phyloP scores from a whole-genome alignment of 1,284 basidiomycete species.

The Trichosporon ovoides region DNA sequence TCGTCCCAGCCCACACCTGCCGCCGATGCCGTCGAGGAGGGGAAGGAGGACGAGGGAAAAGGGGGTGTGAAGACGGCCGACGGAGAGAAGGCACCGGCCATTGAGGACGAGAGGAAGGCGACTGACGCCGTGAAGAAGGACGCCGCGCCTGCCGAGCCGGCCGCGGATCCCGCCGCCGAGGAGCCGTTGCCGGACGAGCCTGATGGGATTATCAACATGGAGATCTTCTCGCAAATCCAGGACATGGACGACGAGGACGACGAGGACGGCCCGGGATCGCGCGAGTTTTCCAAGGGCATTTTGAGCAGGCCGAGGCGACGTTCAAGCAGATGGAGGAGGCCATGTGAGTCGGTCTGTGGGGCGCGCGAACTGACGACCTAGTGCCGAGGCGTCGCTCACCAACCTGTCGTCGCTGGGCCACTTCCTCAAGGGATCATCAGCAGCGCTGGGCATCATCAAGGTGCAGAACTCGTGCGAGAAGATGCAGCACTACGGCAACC shows the following conservation, averaged over 20 bases:
- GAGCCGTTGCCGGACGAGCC: slow-evolving; percentile 23
- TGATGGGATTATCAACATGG: slow-evolving; percentile 61
- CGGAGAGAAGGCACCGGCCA: neutral
- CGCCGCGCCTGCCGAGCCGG: neutral
- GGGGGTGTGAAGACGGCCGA: neutral
- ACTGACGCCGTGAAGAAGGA: neutral
- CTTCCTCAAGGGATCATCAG: slow-evolving; percentile 91
- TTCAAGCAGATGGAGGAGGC: slow-evolving; percentile 73
- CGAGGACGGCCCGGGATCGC: slow-evolving; percentile 51
- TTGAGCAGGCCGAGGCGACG: slow-evolving; percentile 67
- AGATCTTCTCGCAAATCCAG: slow-evolving; percentile 75
- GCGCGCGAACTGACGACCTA: slow-evolving; percentile 1
- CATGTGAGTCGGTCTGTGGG: slow-evolving; percentile 57
- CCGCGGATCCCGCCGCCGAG: neutral
- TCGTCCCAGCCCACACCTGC: neutral
- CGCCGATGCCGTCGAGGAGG: neutral
- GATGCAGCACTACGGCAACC: slow-evolving; percentile 77
- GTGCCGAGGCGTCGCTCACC: slow-evolving; percentile 19
- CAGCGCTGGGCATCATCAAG: slow-evolving; percentile 73
- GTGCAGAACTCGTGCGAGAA: slow-evolving; percentile 79
- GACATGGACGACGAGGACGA: slow-evolving; percentile 75
- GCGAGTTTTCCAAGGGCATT: slow-evolving; percentile 74
- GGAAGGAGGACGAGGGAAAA: too few relatives aligned
- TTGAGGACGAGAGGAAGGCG: neutral
- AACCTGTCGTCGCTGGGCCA: slow-evolving; percentile 74